Percentiles rank a stretch among this genome's conserved stretches.
Conservation (phyloP, 2,329 filamentous ascomycete genomes). For the Colletotrichum eleusines region DNA sequence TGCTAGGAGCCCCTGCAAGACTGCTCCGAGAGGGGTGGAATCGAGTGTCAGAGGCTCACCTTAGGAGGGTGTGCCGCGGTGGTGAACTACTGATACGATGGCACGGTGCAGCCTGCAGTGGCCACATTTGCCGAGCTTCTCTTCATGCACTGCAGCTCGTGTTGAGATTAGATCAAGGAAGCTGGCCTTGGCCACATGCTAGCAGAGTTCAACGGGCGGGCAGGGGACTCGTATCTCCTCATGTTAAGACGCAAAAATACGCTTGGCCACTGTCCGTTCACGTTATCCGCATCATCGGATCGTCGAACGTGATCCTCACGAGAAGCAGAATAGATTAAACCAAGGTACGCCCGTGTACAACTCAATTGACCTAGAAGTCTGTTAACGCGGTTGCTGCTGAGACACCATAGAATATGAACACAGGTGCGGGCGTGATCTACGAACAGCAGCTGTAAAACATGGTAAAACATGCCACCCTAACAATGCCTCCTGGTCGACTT, state of each 20-base stretch:
- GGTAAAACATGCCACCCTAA: not conserved
- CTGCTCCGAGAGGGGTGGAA: not conserved
- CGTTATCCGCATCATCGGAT: too few relatives aligned
- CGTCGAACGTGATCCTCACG: too few relatives aligned
- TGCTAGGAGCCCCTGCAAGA: not conserved
- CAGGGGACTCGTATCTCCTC: conserved; percentile 11
- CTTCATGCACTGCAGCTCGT: conserved; percentile 29
- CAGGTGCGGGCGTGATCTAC: not conserved
- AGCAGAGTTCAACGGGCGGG: not conserved
- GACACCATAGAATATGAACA: not conserved
- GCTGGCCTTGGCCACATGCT: conserved; percentile 9
- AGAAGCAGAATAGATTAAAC: not conserved
- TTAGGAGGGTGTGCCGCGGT: conserved; percentile 2
- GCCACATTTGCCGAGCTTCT: not conserved
- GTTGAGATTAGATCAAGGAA: conserved; percentile 1
- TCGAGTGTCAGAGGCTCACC: not conserved
- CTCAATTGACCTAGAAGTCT: not conserved
- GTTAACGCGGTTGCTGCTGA: not conserved
- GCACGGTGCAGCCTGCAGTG: conserved; percentile 16
- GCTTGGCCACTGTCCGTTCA: not conserved
- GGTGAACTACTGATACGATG: not conserved
- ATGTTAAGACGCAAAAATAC: not conserved
- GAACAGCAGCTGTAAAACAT: not conserved
- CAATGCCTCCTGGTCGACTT: not conserved
- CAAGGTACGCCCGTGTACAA: not conserved